Percentiles rank a stretch among this genome's conserved stretches.
Evolutionary conservation across 2,329 filamentous ascomycete species (phyloP).

Genomic region (Aspergillus ibericus): DNA sequence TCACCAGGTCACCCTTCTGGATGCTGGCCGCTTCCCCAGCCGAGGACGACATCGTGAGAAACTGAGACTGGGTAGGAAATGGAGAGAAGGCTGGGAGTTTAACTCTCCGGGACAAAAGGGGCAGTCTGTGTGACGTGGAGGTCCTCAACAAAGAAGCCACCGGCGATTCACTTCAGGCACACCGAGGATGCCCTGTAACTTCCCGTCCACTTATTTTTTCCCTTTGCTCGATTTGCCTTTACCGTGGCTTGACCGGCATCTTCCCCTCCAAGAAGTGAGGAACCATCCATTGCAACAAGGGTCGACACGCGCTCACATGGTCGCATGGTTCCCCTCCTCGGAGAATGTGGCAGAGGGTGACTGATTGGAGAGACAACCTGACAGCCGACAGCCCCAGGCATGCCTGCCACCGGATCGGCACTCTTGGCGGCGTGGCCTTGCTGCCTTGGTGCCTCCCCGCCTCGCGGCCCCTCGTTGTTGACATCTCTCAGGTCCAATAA

Average conservation of each 20-base stretch:
- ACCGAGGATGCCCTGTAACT: not conserved
- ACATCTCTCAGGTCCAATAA: not conserved
- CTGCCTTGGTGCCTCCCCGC: not conserved
- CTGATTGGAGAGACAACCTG: too few relatives aligned
- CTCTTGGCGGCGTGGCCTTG: not conserved
- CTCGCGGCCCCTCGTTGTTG: not conserved
- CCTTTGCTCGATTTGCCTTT: not conserved
- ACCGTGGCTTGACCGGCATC: not conserved
- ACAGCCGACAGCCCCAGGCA: not conserved
- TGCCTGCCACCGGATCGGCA: not conserved
- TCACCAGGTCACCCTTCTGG: slow-evolving; percentile 2
- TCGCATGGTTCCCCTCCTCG: not conserved
- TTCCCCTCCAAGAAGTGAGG: too few relatives aligned
- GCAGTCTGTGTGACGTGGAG: not conserved
- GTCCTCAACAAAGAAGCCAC: not conserved
- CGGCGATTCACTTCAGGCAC: not conserved
- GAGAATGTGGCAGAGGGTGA: not conserved
- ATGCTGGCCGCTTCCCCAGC: not conserved
- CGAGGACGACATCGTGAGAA: not conserved
- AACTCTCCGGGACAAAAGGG: not conserved
- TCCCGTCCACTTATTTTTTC: not conserved
- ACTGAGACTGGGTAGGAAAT: not conserved
- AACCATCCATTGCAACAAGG: not conserved
- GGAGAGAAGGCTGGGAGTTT: not conserved
- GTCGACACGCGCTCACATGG: not conserved